Evolutionary conservation across 2,329 filamentous ascomycete genomes (phyloP).

Genomic region (Cordyceps farinosa): DNA sequence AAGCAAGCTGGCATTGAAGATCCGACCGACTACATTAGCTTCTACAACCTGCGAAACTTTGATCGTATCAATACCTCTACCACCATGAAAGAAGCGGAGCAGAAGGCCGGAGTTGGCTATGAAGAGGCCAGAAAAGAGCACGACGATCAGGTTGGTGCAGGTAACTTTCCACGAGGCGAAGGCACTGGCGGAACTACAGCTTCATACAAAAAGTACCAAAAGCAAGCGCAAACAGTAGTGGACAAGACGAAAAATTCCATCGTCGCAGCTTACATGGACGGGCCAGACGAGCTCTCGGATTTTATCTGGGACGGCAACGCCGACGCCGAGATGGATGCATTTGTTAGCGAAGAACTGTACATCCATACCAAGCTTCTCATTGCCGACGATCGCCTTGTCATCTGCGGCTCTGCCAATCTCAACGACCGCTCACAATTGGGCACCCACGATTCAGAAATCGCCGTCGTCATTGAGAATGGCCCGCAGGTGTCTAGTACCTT

Average conservation of each 20-base stretch:
- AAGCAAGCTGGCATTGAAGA: slow-evolving; percentile 64
- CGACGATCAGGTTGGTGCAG: slow-evolving; percentile 53
- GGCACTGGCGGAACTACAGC: slow-evolving; percentile 37
- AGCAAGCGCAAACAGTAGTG: slow-evolving; percentile 55
- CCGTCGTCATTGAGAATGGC: slow-evolving; percentile 81
- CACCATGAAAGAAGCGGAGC: slow-evolving; percentile 58
- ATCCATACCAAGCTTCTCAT: slow-evolving; percentile 70
- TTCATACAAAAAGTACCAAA: slow-evolving; percentile 68
- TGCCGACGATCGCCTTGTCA: slow-evolving; percentile 75
- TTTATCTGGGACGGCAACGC: slow-evolving; percentile 53
- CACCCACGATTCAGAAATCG: slow-evolving; percentile 81
- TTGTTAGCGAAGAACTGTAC: slow-evolving; percentile 60
- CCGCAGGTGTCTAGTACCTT: slow-evolving; percentile 67
- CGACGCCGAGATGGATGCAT: slow-evolving; percentile 56
- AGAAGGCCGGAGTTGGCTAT: slow-evolving; percentile 63
- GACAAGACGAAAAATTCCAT: slow-evolving; percentile 69
- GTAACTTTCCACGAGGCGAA: slow-evolving; percentile 37
- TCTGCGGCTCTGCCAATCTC: slow-evolving; percentile 67
- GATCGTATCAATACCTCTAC: slow-evolving; percentile 73
- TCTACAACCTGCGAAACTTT: slow-evolving; percentile 82
- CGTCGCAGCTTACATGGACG: slow-evolving; percentile 77
- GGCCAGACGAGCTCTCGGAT: slow-evolving; percentile 63
- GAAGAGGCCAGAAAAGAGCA: slow-evolving; percentile 62
- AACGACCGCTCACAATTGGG: slow-evolving; percentile 72
- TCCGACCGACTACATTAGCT: slow-evolving; percentile 70